phyloP scores from a whole-genome alignment of 129 eudicot genomes.

The Centaurea solstitialis region DNA sequence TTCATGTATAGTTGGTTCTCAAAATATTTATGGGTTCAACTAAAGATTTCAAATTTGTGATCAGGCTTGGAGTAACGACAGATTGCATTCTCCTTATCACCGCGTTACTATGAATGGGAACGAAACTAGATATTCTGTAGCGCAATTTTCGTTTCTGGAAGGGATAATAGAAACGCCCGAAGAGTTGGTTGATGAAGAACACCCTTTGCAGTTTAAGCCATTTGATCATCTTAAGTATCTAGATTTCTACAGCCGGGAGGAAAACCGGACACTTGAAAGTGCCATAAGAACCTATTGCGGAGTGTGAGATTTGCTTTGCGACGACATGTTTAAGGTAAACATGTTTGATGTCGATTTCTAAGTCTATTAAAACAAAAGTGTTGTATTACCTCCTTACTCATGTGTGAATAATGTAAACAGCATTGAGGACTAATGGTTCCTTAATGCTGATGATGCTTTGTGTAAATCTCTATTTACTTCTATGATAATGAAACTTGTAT shows the following conservation, averaged over 20 bases:
- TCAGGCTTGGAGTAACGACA: slow-evolving; percentile 84
- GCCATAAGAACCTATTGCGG: slow-evolving; percentile 59
- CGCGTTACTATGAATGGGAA: slow-evolving; percentile 72
- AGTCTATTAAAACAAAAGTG: not conserved
- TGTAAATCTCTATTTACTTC: not conserved
- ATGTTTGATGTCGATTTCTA: not conserved
- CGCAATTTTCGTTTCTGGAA: slow-evolving; percentile 65
- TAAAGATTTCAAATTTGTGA: not conserved
- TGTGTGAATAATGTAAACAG: slow-evolving; percentile 15
- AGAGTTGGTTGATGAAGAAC: slow-evolving; percentile 71
- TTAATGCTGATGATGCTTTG: not conserved
- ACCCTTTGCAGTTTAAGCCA: slow-evolving; percentile 64
- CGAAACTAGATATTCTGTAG: slow-evolving; percentile 59
- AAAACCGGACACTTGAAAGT: slow-evolving; percentile 54
- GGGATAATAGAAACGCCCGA: slow-evolving; percentile 64
- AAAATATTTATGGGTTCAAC: not conserved
- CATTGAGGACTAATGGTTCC: slow-evolving; percentile 7
- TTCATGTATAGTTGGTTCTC: not conserved
- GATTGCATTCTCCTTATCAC: slow-evolving; percentile 67
- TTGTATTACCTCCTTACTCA: slow-evolving; percentile 1
- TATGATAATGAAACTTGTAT: not conserved
- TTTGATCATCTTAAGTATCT: slow-evolving; percentile 70
- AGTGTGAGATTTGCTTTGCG: slow-evolving; percentile 38
- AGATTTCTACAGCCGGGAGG: slow-evolving; percentile 52
- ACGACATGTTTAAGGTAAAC: not conserved